These are phyloP conservation scores for Dalbergia cultrata DNA, from an alignment of 306 rosid genomes.

Conservation along the genomic window DNA sequence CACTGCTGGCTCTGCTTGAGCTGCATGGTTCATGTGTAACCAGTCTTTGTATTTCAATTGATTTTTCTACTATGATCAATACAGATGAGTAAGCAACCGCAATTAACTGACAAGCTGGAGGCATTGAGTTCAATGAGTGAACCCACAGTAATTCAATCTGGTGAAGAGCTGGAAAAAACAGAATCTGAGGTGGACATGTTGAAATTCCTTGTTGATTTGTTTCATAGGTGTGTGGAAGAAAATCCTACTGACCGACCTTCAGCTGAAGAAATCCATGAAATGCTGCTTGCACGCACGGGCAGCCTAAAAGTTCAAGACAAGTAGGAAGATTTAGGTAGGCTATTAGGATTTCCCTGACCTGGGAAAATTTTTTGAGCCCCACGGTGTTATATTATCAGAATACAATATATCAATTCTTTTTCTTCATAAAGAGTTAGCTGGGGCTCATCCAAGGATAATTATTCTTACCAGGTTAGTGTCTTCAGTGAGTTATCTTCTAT, in stretches of 20 bases:
- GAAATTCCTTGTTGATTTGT: slow-evolving; percentile 78
- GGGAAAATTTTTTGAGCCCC: slow-evolving; percentile 46
- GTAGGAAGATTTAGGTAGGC: slow-evolving; percentile 52
- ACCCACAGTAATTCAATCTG: slow-evolving; percentile 72
- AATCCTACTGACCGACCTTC: slow-evolving; percentile 78
- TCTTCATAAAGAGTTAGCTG: slow-evolving; percentile 9
- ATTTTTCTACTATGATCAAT: slow-evolving; percentile 31
- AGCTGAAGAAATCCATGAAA: slow-evolving; percentile 71
- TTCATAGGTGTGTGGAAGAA: slow-evolving; percentile 70
- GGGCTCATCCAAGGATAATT: slow-evolving; percentile 33
- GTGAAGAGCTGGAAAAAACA: slow-evolving; percentile 55
- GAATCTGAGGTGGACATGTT: slow-evolving; percentile 51
- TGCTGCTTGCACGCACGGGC: slow-evolving; percentile 56
- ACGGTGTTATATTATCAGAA: slow-evolving; percentile 37
- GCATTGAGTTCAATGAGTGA: slow-evolving; percentile 53
- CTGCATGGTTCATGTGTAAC: slow-evolving; percentile 1
- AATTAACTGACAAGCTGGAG: slow-evolving; percentile 73
- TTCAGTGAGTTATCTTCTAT: slow-evolving; percentile 40
- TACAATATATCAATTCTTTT: slow-evolving; percentile 38
- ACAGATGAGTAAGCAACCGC: slow-evolving; percentile 78
- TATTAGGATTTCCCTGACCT: slow-evolving; percentile 32
- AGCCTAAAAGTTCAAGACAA: slow-evolving; percentile 47
- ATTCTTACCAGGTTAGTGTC: slow-evolving; percentile 46
- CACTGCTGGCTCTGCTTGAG: not conserved
- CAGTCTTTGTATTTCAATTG: not conserved